A percentile compares a stretch with the other conserved stretches of the same genome.
These are phyloP conservation scores for Pyronema omphalodes DNA, from an alignment of 495 filamentous ascomycete genomes.

Conservation along the genomic window DNA sequence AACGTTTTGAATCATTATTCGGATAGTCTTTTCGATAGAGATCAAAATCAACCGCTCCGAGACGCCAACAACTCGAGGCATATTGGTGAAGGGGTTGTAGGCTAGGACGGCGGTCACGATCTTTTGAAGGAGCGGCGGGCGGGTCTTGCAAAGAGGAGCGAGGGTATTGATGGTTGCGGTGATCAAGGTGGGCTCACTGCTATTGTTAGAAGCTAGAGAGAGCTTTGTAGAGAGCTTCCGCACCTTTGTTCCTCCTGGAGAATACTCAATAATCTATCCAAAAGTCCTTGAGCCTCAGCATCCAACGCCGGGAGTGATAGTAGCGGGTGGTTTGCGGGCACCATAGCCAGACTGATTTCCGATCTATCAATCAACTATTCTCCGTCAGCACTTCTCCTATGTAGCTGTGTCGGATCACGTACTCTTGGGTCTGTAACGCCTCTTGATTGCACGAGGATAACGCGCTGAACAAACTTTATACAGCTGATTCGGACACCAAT, in stretches of 20 bases:
- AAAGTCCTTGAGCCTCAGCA: constrained; percentile 71
- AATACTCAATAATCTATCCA: constrained; percentile 73
- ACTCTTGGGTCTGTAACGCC: constrained; percentile 77
- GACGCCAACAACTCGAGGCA: constrained; percentile 55
- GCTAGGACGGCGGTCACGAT: constrained; percentile 70
- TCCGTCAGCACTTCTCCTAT: constrained; percentile 3
- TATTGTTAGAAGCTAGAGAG: background rate
- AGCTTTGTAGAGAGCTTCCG: constrained; percentile 14
- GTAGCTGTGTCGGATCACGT: constrained; percentile 27
- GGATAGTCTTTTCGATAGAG: constrained; percentile 85
- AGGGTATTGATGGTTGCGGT: constrained; percentile 84
- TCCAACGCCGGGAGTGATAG: constrained; percentile 65
- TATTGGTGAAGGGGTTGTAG: constrained; percentile 74
- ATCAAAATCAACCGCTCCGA: constrained; percentile 63
- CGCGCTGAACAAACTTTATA: constrained; percentile 88
- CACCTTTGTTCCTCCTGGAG: constrained; percentile 76
- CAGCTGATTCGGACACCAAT: constrained; percentile 72
- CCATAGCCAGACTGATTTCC: constrained; percentile 69
- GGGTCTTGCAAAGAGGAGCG: constrained; percentile 56
- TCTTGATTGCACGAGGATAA: constrained; percentile 79
- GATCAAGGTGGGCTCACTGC: constrained; percentile 71
- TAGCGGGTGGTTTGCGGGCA: constrained; percentile 62
- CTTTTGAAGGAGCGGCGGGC: constrained; percentile 62
- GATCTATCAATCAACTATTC: constrained; percentile 59
- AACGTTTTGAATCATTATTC: constrained; percentile 62